Percentiles rank a stretch among this genome's conserved stretches.
These are phyloP conservation scores for Suillus variegatus DNA, from an alignment of 768 basidiomycete genomes.

Conservation along the genomic window DNA sequence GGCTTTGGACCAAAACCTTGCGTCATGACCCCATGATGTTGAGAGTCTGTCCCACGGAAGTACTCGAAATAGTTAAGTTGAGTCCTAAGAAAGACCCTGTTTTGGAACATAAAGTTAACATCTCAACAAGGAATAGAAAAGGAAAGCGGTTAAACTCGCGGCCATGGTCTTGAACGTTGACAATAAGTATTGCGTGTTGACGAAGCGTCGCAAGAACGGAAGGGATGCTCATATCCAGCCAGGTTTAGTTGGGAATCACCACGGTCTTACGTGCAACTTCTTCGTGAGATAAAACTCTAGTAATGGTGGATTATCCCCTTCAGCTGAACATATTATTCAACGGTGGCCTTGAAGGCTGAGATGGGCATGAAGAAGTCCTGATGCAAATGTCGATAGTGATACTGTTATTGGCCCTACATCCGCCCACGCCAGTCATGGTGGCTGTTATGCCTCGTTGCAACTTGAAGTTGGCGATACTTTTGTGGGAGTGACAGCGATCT, in stretches of 20 bases:
- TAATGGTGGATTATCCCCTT: neutral
- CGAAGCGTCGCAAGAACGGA: neutral
- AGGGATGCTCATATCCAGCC: neutral
- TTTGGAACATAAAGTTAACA: neutral
- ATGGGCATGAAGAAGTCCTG: neutral
- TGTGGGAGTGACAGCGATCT: neutral
- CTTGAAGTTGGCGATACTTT: neutral
- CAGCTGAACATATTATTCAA: neutral
- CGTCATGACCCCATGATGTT: neutral
- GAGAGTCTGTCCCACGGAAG: neutral
- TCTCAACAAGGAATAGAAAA: neutral
- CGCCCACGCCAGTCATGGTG: neutral
- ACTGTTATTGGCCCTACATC: neutral
- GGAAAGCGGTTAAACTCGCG: neutral
- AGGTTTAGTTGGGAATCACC: neutral
- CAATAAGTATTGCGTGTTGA: neutral
- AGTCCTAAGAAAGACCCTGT: neutral
- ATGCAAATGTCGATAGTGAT: neutral
- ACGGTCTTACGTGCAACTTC: neutral
- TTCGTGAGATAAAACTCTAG: conserved; percentile 1
- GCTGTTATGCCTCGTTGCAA: neutral
- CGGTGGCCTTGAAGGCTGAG: neutral
- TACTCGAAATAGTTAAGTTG: neutral
- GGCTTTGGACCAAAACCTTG: neutral
- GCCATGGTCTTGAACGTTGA: neutral